Conservation (phyloP, 768 basidiomycete species). For the Calocybe gangraenosa region DNA sequence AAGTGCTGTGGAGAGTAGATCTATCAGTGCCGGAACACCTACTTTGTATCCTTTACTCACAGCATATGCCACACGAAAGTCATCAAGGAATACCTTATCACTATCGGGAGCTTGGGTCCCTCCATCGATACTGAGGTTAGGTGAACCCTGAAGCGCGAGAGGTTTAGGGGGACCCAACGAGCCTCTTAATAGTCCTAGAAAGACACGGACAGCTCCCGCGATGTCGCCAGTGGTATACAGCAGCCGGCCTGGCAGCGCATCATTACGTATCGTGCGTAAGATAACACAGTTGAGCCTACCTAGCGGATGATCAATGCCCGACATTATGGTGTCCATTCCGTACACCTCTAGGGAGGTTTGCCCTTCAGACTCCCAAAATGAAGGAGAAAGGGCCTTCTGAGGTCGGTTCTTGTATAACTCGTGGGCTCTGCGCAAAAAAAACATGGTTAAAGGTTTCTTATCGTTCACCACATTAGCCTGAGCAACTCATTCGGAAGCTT, state of each 20-base stretch:
- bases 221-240: conserved; percentile 90
- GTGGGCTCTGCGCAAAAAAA: conserved; percentile 71
- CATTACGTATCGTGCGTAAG: not conserved
- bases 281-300: conserved; percentile 36
- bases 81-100: conserved; percentile 77
- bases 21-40: not conserved
- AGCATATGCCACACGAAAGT: conserved; percentile 82
- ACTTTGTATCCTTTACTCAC: conserved; percentile 35
- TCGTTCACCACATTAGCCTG: conserved; percentile 4
- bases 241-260: conserved; percentile 56
- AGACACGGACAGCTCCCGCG: conserved; percentile 69
- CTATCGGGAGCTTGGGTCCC: conserved; percentile 30
- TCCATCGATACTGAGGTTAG: conserved; percentile 16
- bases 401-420: conserved; percentile 51
- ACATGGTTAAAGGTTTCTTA: conserved; percentile 84
- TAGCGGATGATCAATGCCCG: conserved; percentile 76
- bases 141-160: conserved; percentile 3
- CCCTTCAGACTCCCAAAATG: conserved; percentile 76
- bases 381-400: conserved; percentile 64
- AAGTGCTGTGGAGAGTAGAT: conserved; percentile 55
- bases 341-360: conserved; percentile 30
- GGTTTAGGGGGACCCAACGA: conserved; percentile 10
- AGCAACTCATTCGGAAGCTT: conserved; percentile 1
- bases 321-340: conserved; percentile 60
- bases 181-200: conserved; percentile 66